Evolutionary conservation across 352 stramenopile species (phyloP), one percentile per base, ranked within the genome.

Genomic region (Phytopythium delawarense): DNA sequence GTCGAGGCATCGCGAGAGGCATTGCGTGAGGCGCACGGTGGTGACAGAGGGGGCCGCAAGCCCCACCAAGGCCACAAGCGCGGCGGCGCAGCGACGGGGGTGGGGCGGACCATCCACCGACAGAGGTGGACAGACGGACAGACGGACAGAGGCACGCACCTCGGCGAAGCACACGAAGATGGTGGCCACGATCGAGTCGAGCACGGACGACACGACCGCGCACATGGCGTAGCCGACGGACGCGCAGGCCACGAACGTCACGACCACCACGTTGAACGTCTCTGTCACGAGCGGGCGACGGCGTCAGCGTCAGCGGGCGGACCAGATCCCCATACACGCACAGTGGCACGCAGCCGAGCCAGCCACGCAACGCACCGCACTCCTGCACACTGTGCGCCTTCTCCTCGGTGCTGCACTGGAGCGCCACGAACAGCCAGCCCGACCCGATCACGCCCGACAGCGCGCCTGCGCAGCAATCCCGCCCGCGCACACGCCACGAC

Each of bases 151-250:
- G 42, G 65, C 48, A 79, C 78, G 54, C 63, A 95, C 86, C 79
- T 91, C 81, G 18, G 87, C 87, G 67, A 96, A 94, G 69, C 87
- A 94, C 30, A 96, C 85, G 60, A 92, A 96, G 62, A 96, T 89
- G 23, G 87, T 96, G 34, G 82, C 71, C 18, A 96, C 87, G 53
- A 92, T 88, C 42, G 79, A 91, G 66, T 96, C 87, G 44, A 96
- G 65, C 32, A 94, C 81, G 9, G 84, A 90, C 52, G 84, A 94
- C 60, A 94, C 76, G 60, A 92, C 88, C 44, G 80, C 76, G 60
- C 84, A 96, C 83, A 96, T 94, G 48, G 84, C 81, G 62, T 92
- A 96, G 28, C 84, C 84, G 57, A 94, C 87, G 25, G 78, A 81
- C 23, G 72, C 67, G 54, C 83, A 93, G 2, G 82, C 71, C 45